phyloP scores from a whole-genome alignment of 2,329 filamentous ascomycete genomes.

The Coccinonectria pachysandricola region DNA sequence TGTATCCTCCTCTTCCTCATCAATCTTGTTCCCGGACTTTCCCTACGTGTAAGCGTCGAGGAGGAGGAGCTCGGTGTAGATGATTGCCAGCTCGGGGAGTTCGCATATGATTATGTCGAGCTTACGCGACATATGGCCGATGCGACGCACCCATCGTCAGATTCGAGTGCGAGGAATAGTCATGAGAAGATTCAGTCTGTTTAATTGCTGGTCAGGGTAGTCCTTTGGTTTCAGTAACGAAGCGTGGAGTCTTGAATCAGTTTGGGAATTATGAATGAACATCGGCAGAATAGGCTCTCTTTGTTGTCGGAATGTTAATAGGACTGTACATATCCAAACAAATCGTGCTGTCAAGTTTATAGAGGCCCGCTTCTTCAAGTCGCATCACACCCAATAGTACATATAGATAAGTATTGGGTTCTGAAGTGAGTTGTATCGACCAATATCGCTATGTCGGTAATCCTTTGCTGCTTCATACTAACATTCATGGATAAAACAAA shows the following conservation, averaged over 20 bases:
- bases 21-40: constrained; percentile 61
- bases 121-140: constrained; percentile 50
- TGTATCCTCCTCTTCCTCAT: constrained; percentile 60
- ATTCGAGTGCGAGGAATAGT: constrained; percentile 15
- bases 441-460: too few species aligned
- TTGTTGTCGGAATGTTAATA: too few species aligned
- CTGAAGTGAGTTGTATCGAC: too few species aligned
- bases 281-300: too few species aligned
- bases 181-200: constrained; percentile 19
- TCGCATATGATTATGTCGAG: constrained; percentile 78
- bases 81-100: constrained; percentile 70
- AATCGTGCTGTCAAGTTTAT: constrained; percentile 2
- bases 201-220: neutral
- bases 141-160: constrained; percentile 12
- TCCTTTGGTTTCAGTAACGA: neutral
- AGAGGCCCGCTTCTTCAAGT: neutral
- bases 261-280: too few species aligned
- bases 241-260: constrained; percentile 2
- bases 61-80: constrained; percentile 62
- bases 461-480: too few species aligned
- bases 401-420: too few species aligned
- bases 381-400: neutral
- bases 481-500: too few species aligned
- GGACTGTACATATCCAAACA: too few species aligned
- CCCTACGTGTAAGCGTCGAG: constrained; percentile 55